Evolutionary conservation across 2,329 filamentous ascomycete species (phyloP).

Genomic region (Leptographium lundbergii): DNA sequence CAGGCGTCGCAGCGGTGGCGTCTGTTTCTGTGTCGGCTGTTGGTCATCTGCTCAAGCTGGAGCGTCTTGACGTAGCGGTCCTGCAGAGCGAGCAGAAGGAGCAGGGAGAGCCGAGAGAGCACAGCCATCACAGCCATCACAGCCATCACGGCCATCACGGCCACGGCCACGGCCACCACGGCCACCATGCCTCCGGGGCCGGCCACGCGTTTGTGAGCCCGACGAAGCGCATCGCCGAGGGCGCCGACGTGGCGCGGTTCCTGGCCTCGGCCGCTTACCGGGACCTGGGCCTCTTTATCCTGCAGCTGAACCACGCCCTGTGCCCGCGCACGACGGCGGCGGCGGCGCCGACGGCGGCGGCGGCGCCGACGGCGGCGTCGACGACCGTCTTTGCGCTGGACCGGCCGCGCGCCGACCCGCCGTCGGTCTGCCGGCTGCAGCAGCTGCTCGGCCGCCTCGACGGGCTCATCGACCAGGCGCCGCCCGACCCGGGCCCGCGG

Average conservation of each 20-base stretch:
- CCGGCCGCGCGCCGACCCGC: conserved; percentile 29
- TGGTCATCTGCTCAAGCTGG: conserved; percentile 4
- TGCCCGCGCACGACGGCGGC: conserved; percentile 48
- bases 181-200: conserved; percentile 11
- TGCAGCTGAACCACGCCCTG: conserved; percentile 82
- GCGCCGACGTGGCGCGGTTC: conserved; percentile 69
- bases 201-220: conserved; percentile 52
- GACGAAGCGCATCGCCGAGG: conserved; percentile 72
- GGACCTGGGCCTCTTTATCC: conserved; percentile 74
- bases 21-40: not conserved
- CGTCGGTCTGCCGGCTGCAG: conserved; percentile 52
- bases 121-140: not conserved
- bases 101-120: not conserved
- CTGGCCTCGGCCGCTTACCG: conserved; percentile 70
- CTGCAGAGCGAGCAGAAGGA: not conserved
- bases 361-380: conserved; percentile 18
- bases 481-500: conserved; percentile 73
- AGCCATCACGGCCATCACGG: not conserved
- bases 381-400: conserved; percentile 34
- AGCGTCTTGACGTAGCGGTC: conserved; percentile 24
- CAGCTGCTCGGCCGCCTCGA: conserved; percentile 52
- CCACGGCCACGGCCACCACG: not conserved
- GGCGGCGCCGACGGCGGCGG: conserved; percentile 8
- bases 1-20: not conserved
- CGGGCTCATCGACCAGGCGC: conserved; percentile 60